Percentiles rank a stretch among this genome's conserved stretches.
phyloP scores from a whole-genome alignment of 2,329 filamentous ascomycete genomes.

The Hymenoscyphus linearis region DNA sequence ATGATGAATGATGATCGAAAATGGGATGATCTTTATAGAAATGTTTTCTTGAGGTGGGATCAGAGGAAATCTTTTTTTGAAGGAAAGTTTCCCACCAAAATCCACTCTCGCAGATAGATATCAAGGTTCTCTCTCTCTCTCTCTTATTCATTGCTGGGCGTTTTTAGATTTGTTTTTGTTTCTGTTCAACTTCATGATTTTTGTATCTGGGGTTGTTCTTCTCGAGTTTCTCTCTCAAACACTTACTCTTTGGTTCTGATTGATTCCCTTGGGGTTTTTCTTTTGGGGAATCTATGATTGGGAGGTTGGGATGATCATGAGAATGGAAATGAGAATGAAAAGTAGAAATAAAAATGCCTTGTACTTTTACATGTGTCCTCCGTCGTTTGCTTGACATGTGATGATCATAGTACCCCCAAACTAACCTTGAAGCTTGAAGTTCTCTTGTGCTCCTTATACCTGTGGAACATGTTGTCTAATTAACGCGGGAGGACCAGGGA shows the following conservation, averaged over 20 bases:
- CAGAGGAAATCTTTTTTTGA: background rate
- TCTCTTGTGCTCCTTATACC: no score
- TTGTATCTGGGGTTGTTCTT: background rate
- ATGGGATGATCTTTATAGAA: background rate
- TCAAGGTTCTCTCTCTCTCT: background rate
- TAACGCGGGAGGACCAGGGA: no score
- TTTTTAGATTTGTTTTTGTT: background rate
- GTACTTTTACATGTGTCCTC: background rate
- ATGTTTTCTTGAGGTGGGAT: background rate
- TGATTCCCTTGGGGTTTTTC: background rate
- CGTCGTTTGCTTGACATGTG: background rate
- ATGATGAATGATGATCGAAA: slow-evolving; percentile 1
- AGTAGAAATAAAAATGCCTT: background rate
- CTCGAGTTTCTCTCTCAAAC: background rate
- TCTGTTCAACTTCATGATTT: background rate
- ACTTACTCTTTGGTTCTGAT: background rate
- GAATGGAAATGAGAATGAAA: background rate
- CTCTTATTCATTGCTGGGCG: background rate
- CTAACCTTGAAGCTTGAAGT: no score
- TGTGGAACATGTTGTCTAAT: no score
- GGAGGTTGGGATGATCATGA: background rate
- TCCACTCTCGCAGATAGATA: background rate
- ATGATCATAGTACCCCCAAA: no score
- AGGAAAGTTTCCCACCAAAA: background rate
- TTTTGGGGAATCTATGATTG: background rate